Base-by-base conservation (phyloP, 2,329 filamentous ascomycete genomes). In the Simplicillium aogashimaense region DNA sequence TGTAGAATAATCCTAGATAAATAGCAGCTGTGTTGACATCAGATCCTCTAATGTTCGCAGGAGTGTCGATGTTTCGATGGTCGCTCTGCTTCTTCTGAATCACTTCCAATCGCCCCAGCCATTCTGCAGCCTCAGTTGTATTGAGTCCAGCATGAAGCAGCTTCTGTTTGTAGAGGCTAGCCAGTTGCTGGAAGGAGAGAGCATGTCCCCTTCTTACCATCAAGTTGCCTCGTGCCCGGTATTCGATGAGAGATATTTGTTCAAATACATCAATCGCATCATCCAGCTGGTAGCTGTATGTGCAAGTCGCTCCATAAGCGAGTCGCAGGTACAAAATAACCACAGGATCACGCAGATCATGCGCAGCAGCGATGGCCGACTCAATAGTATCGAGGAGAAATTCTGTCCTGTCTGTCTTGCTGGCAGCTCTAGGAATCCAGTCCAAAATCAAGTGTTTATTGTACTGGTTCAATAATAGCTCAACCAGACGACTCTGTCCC, bases 11-110 rank as follows among this genome's bases (percentile, higher is more conserved):
- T 1, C 60, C 55, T 10, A 65, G 54, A 44, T 63, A 66, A 16
- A 67, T 58, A 13, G 60, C 56, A 0, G 64, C 64, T 2, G 58
- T 57, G 38, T 67, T 66, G 43, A 65, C 55, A 29, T 66, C 63
- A 1, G 62, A 63, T 0, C 64, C 64, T 1, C 61, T 55, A 48
- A 66, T 63, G 41, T 57, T 54, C 15, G 60, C 47, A 3, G 63
- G 64, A 45, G 66, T 61, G 16, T 66, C 56, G 3, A 54, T 50
- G 39, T 61, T 61, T 37, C 61, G 59, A 15, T 65, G 60, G 18
- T 54, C 51, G 39, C 52, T 53, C 37, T 65, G 61, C 49, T 63
- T 59, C 5, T 47, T 41, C 41, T 58, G 58, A 5, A 66, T 54
- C 35, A 47, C 47, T 39, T 65, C 56, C 1, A 66, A 49, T 39